These are phyloP conservation scores for button mushroom (Agaricus bisporus) DNA, from an alignment of 768 basidiomycete genomes.

Conservation along the genomic window DNA sequence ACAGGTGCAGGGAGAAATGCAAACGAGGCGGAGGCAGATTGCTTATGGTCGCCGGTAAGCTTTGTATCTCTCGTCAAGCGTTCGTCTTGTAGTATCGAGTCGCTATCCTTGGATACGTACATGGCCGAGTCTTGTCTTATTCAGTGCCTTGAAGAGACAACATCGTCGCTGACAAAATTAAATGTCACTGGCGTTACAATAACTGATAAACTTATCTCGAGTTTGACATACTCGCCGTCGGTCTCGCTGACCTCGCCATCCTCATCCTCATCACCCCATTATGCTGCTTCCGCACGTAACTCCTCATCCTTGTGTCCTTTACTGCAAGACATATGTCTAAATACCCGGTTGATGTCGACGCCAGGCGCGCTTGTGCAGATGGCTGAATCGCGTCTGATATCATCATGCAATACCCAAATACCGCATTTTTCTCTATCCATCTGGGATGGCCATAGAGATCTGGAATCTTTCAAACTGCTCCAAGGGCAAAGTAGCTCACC, in stretches of 20 bases:
- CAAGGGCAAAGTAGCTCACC: neutral
- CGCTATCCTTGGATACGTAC: constrained; percentile 21
- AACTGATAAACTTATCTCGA: constrained; percentile 18
- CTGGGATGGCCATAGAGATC: constrained; percentile 10
- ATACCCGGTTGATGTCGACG: constrained; percentile 17
- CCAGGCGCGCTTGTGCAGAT: constrained; percentile 16
- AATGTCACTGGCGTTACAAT: constrained; percentile 19
- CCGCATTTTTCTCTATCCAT: neutral
- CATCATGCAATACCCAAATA: neutral
- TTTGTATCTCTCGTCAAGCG: constrained; percentile 23
- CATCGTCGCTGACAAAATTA: constrained; percentile 19
- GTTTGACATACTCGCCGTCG: constrained; percentile 13
- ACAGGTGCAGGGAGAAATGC: constrained; percentile 11
- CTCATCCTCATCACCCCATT: neutral
- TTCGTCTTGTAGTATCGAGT: constrained; percentile 24
- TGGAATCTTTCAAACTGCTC: neutral
- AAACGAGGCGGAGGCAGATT: constrained; percentile 6
- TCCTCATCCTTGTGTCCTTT: constrained; percentile 13
- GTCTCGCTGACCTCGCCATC: neutral
- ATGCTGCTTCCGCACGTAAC: neutral
- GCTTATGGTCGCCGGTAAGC: constrained; percentile 20
- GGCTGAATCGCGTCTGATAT: constrained; percentile 19
- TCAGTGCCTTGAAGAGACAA: constrained; percentile 19
- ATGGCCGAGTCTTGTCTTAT: constrained; percentile 22
- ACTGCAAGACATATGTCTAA: constrained; percentile 18